phyloP scores from a whole-genome alignment of 371 early-diverging fungal species.

The Thermomucor indicae-seudaticae region DNA sequence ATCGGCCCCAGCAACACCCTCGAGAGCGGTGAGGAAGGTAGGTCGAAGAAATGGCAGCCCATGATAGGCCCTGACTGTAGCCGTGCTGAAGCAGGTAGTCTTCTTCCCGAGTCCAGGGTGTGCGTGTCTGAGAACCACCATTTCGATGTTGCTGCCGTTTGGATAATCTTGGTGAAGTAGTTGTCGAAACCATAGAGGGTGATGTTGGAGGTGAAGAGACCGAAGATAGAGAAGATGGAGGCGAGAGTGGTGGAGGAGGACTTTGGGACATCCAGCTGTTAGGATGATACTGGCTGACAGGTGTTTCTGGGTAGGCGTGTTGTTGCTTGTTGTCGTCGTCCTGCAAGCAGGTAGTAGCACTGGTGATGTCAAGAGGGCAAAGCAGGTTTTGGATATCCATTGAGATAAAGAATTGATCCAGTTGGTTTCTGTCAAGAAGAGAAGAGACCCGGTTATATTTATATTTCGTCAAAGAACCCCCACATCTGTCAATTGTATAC shows the following conservation, averaged over 20 bases:
- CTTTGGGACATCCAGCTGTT: background rate
- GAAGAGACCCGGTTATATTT: slow-evolving; percentile 4
- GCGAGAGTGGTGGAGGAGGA: too few species aligned
- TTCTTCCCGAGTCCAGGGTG: slow-evolving; percentile 36
- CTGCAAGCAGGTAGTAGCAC: background rate
- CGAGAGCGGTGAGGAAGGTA: slow-evolving; percentile 41
- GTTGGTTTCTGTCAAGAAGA: background rate
- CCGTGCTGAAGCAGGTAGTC: slow-evolving; percentile 33
- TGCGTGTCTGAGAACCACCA: slow-evolving; percentile 25
- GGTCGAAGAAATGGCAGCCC: slow-evolving; percentile 40
- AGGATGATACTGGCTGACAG: background rate
- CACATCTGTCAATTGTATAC: background rate
- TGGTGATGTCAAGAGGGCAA: slow-evolving; percentile 12
- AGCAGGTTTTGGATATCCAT: slow-evolving; percentile 39
- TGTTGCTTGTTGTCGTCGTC: too few species aligned
- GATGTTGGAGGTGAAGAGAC: slow-evolving; percentile 10
- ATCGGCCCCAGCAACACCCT: slow-evolving; percentile 43
- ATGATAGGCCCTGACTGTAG: slow-evolving; percentile 37
- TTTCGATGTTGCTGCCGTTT: slow-evolving; percentile 1
- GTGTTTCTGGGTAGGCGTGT: background rate
- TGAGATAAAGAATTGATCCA: background rate
- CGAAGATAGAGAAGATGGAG: slow-evolving; percentile 6
- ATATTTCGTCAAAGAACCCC: background rate
- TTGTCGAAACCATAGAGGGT: slow-evolving; percentile 3
- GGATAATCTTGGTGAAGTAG: background rate